Evolutionary conservation across 2,329 filamentous ascomycete genomes (phyloP).

Genomic region (Anisogramma anomala): DNA sequence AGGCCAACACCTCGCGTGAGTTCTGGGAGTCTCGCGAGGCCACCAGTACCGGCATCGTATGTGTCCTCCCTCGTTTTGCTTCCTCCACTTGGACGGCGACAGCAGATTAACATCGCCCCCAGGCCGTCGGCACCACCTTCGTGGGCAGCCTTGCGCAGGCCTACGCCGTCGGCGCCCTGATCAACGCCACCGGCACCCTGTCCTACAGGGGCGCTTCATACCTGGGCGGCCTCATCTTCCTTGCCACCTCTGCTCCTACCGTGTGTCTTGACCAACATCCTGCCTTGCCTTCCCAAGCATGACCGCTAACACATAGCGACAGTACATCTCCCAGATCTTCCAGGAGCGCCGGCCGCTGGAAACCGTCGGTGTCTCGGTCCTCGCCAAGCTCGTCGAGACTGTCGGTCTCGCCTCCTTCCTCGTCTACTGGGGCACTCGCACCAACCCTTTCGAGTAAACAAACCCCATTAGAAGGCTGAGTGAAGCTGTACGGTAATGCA

Average conservation of each 20-base stretch:
- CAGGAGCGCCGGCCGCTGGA: constrained; percentile 88
- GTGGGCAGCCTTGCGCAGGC: constrained; percentile 79
- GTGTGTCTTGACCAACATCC: constrained; percentile 42
- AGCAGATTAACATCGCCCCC: neutral
- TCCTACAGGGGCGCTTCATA: constrained; percentile 97
- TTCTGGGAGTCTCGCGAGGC: constrained; percentile 92
- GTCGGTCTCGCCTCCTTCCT: constrained; percentile 84
- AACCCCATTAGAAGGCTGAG: constrained; percentile 1
- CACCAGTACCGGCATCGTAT: constrained; percentile 72
- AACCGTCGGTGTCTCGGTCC: constrained; percentile 72
- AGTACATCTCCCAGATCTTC: constrained; percentile 81
- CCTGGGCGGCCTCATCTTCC: constrained; percentile 81
- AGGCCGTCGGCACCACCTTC: constrained; percentile 49
- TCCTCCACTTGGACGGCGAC: neutral
- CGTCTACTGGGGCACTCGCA: constrained; percentile 95
- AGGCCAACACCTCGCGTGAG: constrained; percentile 89
- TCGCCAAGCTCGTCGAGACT: constrained; percentile 84
- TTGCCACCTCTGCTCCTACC: constrained; percentile 75
- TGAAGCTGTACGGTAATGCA: neutral
- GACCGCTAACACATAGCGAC: constrained; percentile 10
- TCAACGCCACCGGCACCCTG: constrained; percentile 90
- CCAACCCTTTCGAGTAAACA: constrained; percentile 75
- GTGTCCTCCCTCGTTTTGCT: constrained; percentile 28
- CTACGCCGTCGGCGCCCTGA: constrained; percentile 79
- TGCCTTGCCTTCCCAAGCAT: too few species aligned